These are phyloP conservation scores for Sphagnum magellanicum DNA, from an alignment of 228 moss, liverwort and hornwort genomes.

Conservation along the genomic window DNA sequence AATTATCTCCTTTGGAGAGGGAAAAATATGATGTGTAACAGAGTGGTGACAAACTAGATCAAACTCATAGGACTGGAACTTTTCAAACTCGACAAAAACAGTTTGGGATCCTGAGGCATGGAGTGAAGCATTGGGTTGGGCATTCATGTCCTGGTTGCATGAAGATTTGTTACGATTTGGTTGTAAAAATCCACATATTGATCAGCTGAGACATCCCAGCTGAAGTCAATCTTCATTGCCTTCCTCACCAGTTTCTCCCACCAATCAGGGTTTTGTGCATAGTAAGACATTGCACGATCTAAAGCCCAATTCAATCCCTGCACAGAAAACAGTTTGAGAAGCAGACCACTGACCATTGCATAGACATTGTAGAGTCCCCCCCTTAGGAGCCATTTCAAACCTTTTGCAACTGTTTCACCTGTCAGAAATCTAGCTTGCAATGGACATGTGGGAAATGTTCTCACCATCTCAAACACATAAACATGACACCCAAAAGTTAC, in stretches of 20 bases:
- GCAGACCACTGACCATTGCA: not conserved
- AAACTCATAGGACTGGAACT: too few species aligned
- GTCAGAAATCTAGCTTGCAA: not conserved
- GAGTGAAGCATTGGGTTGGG: too few species aligned
- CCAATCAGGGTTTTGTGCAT: slow-evolving; percentile 50
- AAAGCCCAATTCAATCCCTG: slow-evolving; percentile 92
- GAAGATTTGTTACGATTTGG: too few species aligned
- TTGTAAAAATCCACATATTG: slow-evolving; percentile 70
- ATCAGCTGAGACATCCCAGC: slow-evolving; percentile 83
- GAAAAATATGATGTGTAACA: too few species aligned
- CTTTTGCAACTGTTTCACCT: not conserved
- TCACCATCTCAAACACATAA: too few species aligned
- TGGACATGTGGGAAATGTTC: not conserved
- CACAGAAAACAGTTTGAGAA: not conserved
- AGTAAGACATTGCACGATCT: slow-evolving; percentile 76
- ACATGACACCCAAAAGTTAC: too few species aligned
- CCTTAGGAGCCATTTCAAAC: not conserved
- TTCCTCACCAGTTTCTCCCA: slow-evolving; percentile 73
- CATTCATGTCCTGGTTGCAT: too few species aligned
- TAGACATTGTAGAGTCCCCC: too few species aligned
- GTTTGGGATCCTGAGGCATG: too few species aligned
- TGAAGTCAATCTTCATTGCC: slow-evolving; percentile 80
- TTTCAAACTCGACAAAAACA: too few species aligned
- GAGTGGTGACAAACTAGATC: too few species aligned
- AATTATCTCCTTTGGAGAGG: too few species aligned